A percentile compares a stretch with the other conserved stretches of the same genome.
phyloP scores from a whole-genome alignment of 371 early-diverging fungal species.

The Paraphysoderma sedebokerense region DNA sequence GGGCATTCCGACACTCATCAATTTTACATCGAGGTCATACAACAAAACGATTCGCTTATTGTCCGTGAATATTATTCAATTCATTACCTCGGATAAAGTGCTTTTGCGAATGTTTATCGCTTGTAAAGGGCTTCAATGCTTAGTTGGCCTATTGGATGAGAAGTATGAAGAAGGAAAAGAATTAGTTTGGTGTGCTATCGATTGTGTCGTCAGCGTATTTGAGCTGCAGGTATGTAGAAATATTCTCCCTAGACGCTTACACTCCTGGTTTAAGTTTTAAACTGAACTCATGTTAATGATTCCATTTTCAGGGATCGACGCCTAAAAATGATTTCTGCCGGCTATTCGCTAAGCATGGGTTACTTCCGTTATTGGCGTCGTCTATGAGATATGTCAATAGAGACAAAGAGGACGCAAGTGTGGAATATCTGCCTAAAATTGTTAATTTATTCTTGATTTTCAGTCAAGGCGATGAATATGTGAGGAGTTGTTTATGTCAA shows the following conservation, averaged over 20 bases:
- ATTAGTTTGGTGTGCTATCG: constrained; percentile 28
- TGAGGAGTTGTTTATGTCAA: constrained; percentile 26
- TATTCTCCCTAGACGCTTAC: background rate
- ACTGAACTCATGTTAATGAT: background rate
- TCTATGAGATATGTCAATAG: constrained; percentile 13
- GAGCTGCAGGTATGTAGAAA: constrained; percentile 21
- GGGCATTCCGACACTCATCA: constrained; percentile 26
- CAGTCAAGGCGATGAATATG: constrained; percentile 26
- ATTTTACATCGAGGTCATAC: constrained; percentile 15
- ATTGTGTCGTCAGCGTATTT: constrained; percentile 27
- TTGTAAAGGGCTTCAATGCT: constrained; percentile 25
- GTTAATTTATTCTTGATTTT: constrained; percentile 25
- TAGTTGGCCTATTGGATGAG: constrained; percentile 25
- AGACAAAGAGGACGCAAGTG: constrained; percentile 13
- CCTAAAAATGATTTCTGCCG: constrained; percentile 37
- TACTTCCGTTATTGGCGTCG: constrained; percentile 22
- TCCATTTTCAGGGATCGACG: constrained; percentile 15
- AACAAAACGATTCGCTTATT: constrained; percentile 17
- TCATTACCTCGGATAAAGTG: constrained; percentile 17
- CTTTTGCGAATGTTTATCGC: constrained; percentile 36
- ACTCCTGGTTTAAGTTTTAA: background rate
- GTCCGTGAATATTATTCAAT: constrained; percentile 24
- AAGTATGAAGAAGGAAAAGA: constrained; percentile 22
- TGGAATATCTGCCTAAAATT: constrained; percentile 17
- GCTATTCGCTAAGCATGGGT: constrained; percentile 24